Evolutionary conservation across 1,284 basidiomycete species (phyloP), one percentile per base, ranked within the genome.

Genomic region (Phlebopus sp.): DNA sequence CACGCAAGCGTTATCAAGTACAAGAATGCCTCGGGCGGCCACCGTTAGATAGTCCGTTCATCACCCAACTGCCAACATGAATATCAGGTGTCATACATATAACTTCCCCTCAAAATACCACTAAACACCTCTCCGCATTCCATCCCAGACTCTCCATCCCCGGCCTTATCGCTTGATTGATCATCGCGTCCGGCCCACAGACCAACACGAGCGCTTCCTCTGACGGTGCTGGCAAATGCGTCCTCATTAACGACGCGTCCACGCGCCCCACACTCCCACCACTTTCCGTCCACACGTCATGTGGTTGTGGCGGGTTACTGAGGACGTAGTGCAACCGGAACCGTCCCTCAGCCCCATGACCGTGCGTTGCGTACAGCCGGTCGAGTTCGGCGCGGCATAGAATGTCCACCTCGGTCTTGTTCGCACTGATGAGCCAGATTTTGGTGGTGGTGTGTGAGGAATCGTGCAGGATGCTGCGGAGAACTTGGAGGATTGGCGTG

Each of bases 401-500:
- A 46, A 84, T 83, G 55, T 81, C 78, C 8, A 64, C 65, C 37
- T 76, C 70, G 10, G 71, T 72, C 27, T 71, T 69, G 61, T 85
- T 84, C 25, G 73, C 70, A 53, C 78, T 71, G 25, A 85, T 55
- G 29, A 84, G 50, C 74, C 73, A 81, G 11, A 80, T 63, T n/a
- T 70, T 68, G 2, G 75, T 73, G 32, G 65, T 60, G 0, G 48
- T 53, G 45, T 76, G 71, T 15, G 57, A 51, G 0, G 48, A 21
- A 54, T 81, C 78, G 18, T 66, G 63, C 41, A 82, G 62, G 32
- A 84, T 68, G 34, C 71, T 72, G 1, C 77, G 71, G 2, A 82
- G 64, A 13, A 81, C 71, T 57, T 81, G 78, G 1, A 79, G 59
- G 37, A 82, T 81, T 0, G 83, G 82, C 0, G 82, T 82, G 49